Percentiles rank a stretch among this genome's conserved stretches.
Conservation (phyloP, 495 filamentous ascomycete species). For the Achaetomiella virescens region DNA sequence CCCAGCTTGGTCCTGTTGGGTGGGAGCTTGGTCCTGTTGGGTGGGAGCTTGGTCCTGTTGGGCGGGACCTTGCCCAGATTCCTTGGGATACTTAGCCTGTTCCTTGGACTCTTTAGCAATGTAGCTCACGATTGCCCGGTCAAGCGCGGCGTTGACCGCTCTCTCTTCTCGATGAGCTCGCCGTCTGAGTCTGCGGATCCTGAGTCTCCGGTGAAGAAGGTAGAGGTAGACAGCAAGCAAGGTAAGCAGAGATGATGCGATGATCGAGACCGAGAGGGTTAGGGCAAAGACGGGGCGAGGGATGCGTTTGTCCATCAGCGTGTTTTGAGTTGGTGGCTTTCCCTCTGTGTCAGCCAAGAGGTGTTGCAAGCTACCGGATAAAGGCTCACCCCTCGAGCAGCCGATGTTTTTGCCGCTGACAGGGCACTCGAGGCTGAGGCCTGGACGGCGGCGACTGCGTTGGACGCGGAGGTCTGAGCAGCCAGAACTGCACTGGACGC, state of each 20-base stretch:
- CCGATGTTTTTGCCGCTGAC: conserved; percentile 9
- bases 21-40: not conserved
- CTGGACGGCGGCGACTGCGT: conserved; percentile 10
- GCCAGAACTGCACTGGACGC: conserved; percentile 14
- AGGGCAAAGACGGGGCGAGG: conserved; percentile 12
- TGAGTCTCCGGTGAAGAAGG: conserved; percentile 10
- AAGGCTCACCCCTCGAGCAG: conserved; percentile 2
- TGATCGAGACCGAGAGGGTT: conserved; percentile 17
- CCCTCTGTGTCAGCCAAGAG: too few species aligned
- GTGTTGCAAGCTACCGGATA: not conserved
- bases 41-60: too few species aligned
- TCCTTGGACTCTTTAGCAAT: conserved; percentile 28
- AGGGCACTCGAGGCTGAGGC: conserved; percentile 13
- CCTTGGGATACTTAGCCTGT: too few species aligned
- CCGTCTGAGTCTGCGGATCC: conserved; percentile 10
- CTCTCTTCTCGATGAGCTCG: conserved; percentile 16
- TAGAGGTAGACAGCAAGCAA: conserved; percentile 22
- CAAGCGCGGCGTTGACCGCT: conserved; percentile 21
- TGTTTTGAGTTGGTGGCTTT: not conserved
- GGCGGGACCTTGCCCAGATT: too few species aligned
- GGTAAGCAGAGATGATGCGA: conserved; percentile 19
- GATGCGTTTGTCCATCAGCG: not conserved
- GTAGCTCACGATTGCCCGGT: conserved; percentile 28
- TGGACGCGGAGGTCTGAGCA: conserved; percentile 15
- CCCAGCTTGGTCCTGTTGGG: not conserved